Conservation (phyloP, 1,284 basidiomycete genomes). For the Ustilago trichophora region DNA sequence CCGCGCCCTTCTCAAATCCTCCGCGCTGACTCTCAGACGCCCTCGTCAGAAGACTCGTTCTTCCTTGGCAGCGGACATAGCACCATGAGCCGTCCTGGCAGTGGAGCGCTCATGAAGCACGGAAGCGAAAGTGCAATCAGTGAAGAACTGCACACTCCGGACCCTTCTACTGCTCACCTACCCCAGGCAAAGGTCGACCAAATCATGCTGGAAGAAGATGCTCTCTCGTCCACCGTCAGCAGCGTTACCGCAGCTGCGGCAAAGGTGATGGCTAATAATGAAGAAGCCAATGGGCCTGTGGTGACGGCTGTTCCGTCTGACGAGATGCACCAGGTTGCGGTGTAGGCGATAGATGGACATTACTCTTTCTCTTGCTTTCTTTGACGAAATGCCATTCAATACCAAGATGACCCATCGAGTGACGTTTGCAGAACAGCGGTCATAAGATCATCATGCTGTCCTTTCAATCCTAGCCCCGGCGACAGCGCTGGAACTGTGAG, state of each 20-base stretch:
- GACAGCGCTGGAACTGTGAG: too few relatives aligned
- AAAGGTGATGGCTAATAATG: not conserved
- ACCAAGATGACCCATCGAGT: too few relatives aligned
- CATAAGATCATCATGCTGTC: too few relatives aligned
- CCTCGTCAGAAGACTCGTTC: constrained; percentile 38
- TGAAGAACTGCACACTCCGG: constrained; percentile 44
- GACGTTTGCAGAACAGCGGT: too few relatives aligned
- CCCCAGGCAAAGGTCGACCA: constrained; percentile 5
- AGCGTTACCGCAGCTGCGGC: constrained; percentile 3
- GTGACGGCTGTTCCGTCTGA: constrained; percentile 8
- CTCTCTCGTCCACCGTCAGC: constrained; percentile 10
- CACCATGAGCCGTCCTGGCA: constrained; percentile 23
- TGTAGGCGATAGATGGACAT: too few relatives aligned
- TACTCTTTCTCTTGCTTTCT: too few relatives aligned
- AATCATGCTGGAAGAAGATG: constrained; percentile 4
- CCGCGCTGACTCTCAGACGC: constrained; percentile 39
- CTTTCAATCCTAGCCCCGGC: too few relatives aligned
- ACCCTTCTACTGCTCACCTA: constrained; percentile 26
- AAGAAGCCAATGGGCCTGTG: not conserved
- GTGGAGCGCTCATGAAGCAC: constrained; percentile 37
- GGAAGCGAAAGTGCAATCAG: constrained; percentile 46
- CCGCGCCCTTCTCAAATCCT: constrained; percentile 10
- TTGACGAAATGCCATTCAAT: too few relatives aligned
- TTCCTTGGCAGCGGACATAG: constrained; percentile 35
- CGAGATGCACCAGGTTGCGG: not conserved